Base-by-base conservation (phyloP, 371 early-diverging fungal species). In the Mortierella sp. region DNA sequence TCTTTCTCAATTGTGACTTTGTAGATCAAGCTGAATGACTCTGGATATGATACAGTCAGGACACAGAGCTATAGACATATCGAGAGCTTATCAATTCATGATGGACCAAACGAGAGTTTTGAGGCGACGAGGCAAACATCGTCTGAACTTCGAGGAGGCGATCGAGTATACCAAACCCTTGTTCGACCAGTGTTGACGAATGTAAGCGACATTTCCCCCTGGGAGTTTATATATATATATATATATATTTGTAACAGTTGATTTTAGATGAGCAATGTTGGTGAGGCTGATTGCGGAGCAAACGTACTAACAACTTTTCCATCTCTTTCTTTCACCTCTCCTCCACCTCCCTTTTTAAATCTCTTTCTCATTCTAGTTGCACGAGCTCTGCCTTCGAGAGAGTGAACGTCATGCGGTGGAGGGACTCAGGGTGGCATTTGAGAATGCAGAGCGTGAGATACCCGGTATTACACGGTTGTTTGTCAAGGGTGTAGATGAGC, bases 391-490 rank as follows among this genome's bases (percentile, higher is more conserved):
- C 16, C 79, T 81, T 1, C 83, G 85, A n/a, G 83, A 84, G 25
- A 85, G 85, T 47, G 87, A 87, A 44, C 84, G 87, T 59, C 85
- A 83, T 26, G 88, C 89, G 18, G 77, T 89, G 16, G 89, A 90
- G 48, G 81, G 83, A 12, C 68, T 91, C 30, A 83, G 81, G 73
- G 68, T 83, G 67, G 85, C 91, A 28, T 88, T 91, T 51, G 86
- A 88, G 45, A 82, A 83, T 56, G 90, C 86, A n/a, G 91, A 91
- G 64, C 81, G 83, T 21, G 90, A 90, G 70, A 84, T 85, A 30
- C 91, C 91, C 1, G 90, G 90, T 9, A 83, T 88, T 44, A 79
- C 88, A 4, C 87, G 87, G 53, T 62, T 81, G 28, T 81, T 91
- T 56, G 85, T 89, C 61, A 85, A 89, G 70, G 89, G 77, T 23